These are phyloP conservation scores for Salvia sclarea DNA, from an alignment of 305 asterid genomes.

Conservation along the genomic window DNA sequence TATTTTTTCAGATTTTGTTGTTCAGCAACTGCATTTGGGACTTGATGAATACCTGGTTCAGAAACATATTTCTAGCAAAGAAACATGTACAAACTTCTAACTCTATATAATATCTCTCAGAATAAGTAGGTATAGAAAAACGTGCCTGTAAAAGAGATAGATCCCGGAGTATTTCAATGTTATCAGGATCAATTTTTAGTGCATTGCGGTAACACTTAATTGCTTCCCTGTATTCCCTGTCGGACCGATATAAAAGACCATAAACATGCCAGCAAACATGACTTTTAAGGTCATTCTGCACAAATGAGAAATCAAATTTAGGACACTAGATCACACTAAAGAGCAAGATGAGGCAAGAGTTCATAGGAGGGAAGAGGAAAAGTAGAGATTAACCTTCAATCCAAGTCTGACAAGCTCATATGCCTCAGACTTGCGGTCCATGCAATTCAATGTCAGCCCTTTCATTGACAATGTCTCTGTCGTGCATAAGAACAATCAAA, in stretches of 20 bases:
- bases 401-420: conserved; percentile 97
- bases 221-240: conserved; percentile 98
- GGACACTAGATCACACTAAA: background rate
- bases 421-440: conserved; percentile 98
- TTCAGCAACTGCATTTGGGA: background rate
- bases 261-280: conserved; percentile 99
- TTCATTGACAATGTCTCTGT: conserved; percentile 97
- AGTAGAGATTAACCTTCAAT: conserved; percentile 52
- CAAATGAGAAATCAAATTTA: conserved; percentile 35
- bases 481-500: conserved; percentile 36
- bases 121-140: conserved; percentile 20
- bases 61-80: background rate
- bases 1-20: background rate
- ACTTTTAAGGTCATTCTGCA: conserved; percentile 99
- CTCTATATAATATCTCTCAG: background rate
- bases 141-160: conserved; percentile 93
- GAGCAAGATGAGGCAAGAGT: conserved; percentile 19
- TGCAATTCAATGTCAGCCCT: conserved; percentile 93
- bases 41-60: background rate
- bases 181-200: conserved; percentile 92
- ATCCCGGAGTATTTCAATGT: conserved; percentile 94
- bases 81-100: conserved; percentile 15
- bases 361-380: conserved; percentile 17
- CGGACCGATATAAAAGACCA: conserved; percentile 96
- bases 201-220: conserved; percentile 98